Evolutionary conservation across 495 filamentous ascomycete genomes (phyloP).

Genomic region (Aspergillus taichungensis): DNA sequence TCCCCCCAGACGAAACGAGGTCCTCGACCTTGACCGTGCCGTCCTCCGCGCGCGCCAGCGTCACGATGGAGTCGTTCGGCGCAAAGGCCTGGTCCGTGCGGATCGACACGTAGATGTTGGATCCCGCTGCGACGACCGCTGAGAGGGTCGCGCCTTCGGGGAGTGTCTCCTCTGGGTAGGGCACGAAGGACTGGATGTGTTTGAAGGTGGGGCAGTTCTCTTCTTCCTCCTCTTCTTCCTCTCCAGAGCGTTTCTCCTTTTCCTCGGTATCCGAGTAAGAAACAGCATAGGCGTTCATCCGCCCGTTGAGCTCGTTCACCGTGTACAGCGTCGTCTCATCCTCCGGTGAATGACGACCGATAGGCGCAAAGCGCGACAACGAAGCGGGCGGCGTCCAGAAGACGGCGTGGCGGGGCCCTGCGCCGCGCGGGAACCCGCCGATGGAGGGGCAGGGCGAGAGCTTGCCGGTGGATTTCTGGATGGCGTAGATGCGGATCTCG

Average conservation of each 20-base stretch:
- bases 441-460: slow-evolving; percentile 19
- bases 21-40: slow-evolving; percentile 44
- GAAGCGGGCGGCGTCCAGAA: slow-evolving; percentile 34
- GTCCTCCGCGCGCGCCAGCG: slow-evolving; percentile 24
- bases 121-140: slow-evolving; percentile 23
- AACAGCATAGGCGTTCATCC: slow-evolving; percentile 49
- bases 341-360: not conserved
- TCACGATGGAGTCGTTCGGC: slow-evolving; percentile 27
- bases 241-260: too few species aligned
- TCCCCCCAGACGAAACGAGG: slow-evolving; percentile 47
- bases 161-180: slow-evolving; percentile 20
- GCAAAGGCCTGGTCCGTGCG: slow-evolving; percentile 31
- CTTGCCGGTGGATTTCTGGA: slow-evolving; percentile 32
- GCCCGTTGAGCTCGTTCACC: slow-evolving; percentile 52
- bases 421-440: slow-evolving; percentile 34
- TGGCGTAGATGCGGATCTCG: slow-evolving; percentile 53
- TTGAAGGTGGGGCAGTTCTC: slow-evolving; percentile 29
- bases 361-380: too few species aligned
- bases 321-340: slow-evolving; percentile 45
- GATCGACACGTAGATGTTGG: slow-evolving; percentile 33
- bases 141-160: slow-evolving; percentile 27
- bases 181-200: slow-evolving; percentile 21
- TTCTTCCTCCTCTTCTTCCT: too few species aligned
- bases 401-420: slow-evolving; percentile 59
- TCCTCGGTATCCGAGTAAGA: slow-evolving; percentile 35